Conservation (phyloP, 495 filamentous ascomycete species). For the Xylaria bambusicola region DNA sequence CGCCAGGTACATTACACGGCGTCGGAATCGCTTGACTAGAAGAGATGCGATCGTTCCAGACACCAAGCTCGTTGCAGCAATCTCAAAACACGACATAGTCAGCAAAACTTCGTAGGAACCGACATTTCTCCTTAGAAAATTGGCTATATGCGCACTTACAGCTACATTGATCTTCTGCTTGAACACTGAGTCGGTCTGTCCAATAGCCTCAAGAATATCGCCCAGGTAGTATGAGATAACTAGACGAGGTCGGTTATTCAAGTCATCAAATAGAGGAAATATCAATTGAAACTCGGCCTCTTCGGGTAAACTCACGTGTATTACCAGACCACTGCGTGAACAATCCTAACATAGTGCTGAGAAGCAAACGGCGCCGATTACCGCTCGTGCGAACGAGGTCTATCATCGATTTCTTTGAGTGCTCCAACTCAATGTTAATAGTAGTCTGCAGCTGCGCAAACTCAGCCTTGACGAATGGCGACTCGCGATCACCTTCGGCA, state of each 20-base stretch:
- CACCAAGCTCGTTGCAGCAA: slow-evolving; percentile 15
- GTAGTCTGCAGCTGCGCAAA: slow-evolving; percentile 56
- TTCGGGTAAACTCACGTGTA: slow-evolving; percentile 29
- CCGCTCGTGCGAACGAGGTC: slow-evolving; percentile 52
- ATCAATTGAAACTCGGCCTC: no score
- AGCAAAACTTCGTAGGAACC: no score
- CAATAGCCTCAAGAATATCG: slow-evolving; percentile 51
- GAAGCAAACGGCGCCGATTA: slow-evolving; percentile 48
- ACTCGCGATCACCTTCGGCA: slow-evolving; percentile 53
- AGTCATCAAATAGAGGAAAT: no score
- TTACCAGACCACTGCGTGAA: slow-evolving; percentile 57
- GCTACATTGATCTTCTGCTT: slow-evolving; percentile 61
- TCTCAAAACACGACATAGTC: slow-evolving; percentile 17
- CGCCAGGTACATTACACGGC: slow-evolving; percentile 61
- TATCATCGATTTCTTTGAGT: slow-evolving; percentile 48
- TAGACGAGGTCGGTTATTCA: not conserved
- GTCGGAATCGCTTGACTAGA: slow-evolving; percentile 52
- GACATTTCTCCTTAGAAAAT: no score
- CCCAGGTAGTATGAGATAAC: slow-evolving; percentile 59
- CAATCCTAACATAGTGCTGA: slow-evolving; percentile 55
- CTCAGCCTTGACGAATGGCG: slow-evolving; percentile 53
- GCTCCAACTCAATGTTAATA: slow-evolving; percentile 50
- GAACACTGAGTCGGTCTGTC: slow-evolving; percentile 51
- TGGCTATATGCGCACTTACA: no score
- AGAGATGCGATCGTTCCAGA: slow-evolving; percentile 45